phyloP scores from a whole-genome alignment of 148 eudicot species.

The Camellia granthamiana region DNA sequence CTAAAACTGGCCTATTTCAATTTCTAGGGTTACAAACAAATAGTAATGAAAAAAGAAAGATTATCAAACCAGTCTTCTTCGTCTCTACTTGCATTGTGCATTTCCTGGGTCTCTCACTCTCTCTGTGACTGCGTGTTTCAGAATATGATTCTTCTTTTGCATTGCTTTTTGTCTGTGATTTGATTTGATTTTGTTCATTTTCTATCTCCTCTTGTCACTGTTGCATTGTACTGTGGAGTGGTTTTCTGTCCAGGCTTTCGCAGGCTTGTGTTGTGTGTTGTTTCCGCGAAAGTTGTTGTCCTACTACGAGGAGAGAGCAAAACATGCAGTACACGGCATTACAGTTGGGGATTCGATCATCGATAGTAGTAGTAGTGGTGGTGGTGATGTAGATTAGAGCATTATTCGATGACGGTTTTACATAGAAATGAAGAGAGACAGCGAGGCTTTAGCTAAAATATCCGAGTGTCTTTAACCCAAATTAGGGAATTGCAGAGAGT shows the following conservation, averaged over 20 bases:
- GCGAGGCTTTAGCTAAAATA: not conserved
- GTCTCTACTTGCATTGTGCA: not conserved
- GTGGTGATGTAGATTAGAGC: not conserved
- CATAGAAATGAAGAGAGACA: not conserved
- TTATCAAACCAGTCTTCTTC: not conserved
- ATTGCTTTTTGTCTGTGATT: not conserved
- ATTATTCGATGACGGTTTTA: not conserved
- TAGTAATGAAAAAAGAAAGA: not conserved
- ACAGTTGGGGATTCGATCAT: not conserved
- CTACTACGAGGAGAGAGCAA: not conserved
- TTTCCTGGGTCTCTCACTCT: not conserved
- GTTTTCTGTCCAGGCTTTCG: conserved; percentile 4
- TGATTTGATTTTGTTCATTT: not conserved
- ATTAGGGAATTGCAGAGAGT: not conserved
- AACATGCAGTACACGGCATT: not conserved
- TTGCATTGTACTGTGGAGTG: not conserved
- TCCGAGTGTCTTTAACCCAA: not conserved
- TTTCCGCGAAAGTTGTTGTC: conserved; percentile 3
- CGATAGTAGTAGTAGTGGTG: too few species aligned
- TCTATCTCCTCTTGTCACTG: not conserved
- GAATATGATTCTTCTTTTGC: not conserved
- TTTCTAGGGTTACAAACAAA: not conserved
- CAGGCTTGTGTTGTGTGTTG: not conserved
- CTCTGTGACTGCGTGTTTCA: not conserved
- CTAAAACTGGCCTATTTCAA: not conserved